Base-by-base conservation (phyloP, 1,284 basidiomycete genomes). In the Ustilago esculenta region DNA sequence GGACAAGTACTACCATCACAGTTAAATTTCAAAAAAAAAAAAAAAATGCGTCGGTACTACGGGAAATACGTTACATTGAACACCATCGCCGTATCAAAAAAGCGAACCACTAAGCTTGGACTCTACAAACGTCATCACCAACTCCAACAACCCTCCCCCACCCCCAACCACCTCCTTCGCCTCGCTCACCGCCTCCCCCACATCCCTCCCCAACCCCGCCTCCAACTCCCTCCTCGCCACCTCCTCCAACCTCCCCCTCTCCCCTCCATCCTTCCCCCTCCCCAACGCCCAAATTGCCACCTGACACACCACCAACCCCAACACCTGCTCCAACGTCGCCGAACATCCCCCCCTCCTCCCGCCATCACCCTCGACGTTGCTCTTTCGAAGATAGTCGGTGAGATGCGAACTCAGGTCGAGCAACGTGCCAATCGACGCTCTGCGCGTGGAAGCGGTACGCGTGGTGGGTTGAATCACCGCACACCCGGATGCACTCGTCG, bases 401-500 rank as follows among this genome's bases (percentile, higher is more conserved):
- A 75, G 64, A 34, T 72, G 72, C 20, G 57, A 39, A 21, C 53
- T 51, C 4, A 76, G 59, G 34, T 80, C 77, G 8, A 81, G 46
- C 3, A 81, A 60, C 15, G 79, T 81, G 32, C 79, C 79, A 7
- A 79, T 56, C 11, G 77, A 77, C n/a, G 76, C 72, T 3, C 70
- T 63, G 24, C 56, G 52, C 5, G 52, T 51, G 2, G 78, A 65
- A 17, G 61, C 55, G 2, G 71, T 77, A 25, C 77, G 65, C 3
- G 78, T 63, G 20, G 71, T 70, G 11, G 70, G 74, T 7, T 48
- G 34, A 42, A 50, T 36, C 36, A 72, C 39, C 15, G 64, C 65
- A 29, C 46, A 85, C 25, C 91, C 84, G 2, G 88, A 88, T 51
- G 88, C 86, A 17, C 87, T 84, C 12, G 87, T 68, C 6, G 88